A percentile compares a stretch with the other conserved stretches of the same genome.
phyloP scores from a whole-genome alignment of 176 grass and related monocot species.

The Aechmea fasciata region DNA sequence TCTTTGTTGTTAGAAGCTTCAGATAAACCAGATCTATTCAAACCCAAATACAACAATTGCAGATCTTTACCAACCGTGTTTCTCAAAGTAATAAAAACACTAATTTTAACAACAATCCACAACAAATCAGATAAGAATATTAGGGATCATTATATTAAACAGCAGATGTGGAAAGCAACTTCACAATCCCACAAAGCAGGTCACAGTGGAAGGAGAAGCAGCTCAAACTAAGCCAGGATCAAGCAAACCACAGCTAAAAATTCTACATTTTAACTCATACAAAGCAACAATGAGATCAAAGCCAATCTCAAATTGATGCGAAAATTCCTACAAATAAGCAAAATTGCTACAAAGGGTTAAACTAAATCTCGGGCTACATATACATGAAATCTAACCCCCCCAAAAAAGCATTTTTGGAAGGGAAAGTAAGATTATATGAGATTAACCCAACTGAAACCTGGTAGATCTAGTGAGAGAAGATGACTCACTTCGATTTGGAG shows the following conservation, averaged over 20 bases:
- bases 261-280: neutral
- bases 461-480: slow-evolving; percentile 22
- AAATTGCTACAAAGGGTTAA: neutral
- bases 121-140: neutral
- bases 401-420: neutral
- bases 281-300: neutral
- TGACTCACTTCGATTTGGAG: slow-evolving; percentile 30
- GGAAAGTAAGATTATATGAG: neutral
- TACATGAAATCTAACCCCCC: neutral
- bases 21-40: slow-evolving; percentile 73
- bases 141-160: too few species aligned
- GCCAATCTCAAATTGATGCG: neutral
- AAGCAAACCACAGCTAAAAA: neutral
- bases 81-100: slow-evolving; percentile 14
- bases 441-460: neutral
- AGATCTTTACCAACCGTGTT: slow-evolving; percentile 10
- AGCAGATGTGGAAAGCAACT: neutral
- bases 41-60: slow-evolving; percentile 15
- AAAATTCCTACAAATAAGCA: neutral
- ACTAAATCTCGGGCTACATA: neutral
- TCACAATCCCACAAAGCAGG: neutral
- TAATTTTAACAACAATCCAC: slow-evolving; percentile 6
- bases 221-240: neutral
- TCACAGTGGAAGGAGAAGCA: neutral
- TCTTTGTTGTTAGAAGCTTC: slow-evolving; percentile 61